Evolutionary conservation across 805 yeast genomes (phyloP).

Genomic region (Wickerhamiella parazyma): DNA sequence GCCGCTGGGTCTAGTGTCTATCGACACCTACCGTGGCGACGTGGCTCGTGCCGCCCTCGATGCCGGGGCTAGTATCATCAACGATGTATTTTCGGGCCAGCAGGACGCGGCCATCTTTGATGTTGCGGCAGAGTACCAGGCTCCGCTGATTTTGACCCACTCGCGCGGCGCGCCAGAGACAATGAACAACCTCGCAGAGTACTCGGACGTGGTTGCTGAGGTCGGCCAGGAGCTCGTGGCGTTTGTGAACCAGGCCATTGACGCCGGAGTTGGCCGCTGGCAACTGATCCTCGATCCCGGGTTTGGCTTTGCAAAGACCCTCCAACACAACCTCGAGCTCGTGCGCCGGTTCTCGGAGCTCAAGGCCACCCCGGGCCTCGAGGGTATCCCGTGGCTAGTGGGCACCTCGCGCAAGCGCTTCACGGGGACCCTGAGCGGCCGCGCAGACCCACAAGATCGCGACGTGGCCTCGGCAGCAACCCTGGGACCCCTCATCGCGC

Average conservation of each 20-base stretch:
- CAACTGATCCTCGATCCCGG: slow-evolving; percentile 92
- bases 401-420: slow-evolving; percentile 88
- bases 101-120: slow-evolving; percentile 54
- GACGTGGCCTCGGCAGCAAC: slow-evolving; percentile 66
- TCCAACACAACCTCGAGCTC: slow-evolving; percentile 53
- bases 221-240: slow-evolving; percentile 52
- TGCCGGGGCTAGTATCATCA: slow-evolving; percentile 82
- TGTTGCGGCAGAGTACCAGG: slow-evolving; percentile 49
- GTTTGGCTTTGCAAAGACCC: slow-evolving; percentile 82
- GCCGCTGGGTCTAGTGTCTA: slow-evolving; percentile 41
- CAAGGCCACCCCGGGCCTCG: slow-evolving; percentile 18
- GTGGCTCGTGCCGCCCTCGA: slow-evolving; percentile 59
- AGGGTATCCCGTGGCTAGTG: slow-evolving; percentile 50
- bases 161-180: slow-evolving; percentile 68
- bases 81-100: slow-evolving; percentile 75
- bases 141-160: slow-evolving; percentile 73
- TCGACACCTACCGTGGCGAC: slow-evolving; percentile 73
- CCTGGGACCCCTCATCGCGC: slow-evolving; percentile 57
- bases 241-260: slow-evolving; percentile 43
- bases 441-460: slow-evolving; percentile 44
- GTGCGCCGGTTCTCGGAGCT: slow-evolving; percentile 31
- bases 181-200: slow-evolving; percentile 50
- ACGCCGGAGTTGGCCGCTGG: slow-evolving; percentile 67
- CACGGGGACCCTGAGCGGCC: slow-evolving; percentile 60
- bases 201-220: slow-evolving; percentile 38